These are phyloP conservation scores for Quercus gilva DNA, from an alignment of 306 rosid genomes.

Conservation along the genomic window DNA sequence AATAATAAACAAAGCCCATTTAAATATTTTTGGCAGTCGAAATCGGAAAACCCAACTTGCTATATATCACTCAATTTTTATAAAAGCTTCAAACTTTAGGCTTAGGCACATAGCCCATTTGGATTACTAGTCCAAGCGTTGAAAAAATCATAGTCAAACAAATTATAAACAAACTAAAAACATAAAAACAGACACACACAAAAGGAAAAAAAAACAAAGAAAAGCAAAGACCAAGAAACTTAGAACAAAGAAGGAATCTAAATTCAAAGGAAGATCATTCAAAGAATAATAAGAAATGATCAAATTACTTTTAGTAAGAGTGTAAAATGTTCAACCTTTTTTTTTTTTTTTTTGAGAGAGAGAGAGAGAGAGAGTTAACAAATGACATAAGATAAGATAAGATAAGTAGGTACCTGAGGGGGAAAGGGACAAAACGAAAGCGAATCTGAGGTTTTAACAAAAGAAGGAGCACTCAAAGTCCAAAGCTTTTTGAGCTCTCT, in stretches of 20 bases:
- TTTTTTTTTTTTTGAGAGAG: conserved; percentile 27
- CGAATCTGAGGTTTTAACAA: conserved; percentile 45
- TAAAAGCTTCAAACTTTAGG: conserved; percentile 4
- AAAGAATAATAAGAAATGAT: conserved; percentile 9
- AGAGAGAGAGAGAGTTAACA: conserved; percentile 37
- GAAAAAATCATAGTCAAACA: conserved; percentile 61
- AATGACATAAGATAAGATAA: no score
- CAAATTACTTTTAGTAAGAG: conserved; percentile 10
- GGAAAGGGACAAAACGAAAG: conserved; percentile 52
- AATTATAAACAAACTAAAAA: conserved; percentile 13
- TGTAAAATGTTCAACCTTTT: conserved; percentile 18
- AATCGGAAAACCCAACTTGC: conserved; percentile 29
- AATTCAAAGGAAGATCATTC: conserved; percentile 26
- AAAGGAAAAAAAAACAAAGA: not conserved
- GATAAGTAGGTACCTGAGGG: conserved; percentile 41
- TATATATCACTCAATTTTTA: not conserved
- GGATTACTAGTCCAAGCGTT: conserved; percentile 27
- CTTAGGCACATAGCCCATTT: conserved; percentile 1
- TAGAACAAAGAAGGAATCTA: conserved; percentile 30
- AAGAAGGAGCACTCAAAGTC: conserved; percentile 30
- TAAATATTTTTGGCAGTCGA: conserved; percentile 33
- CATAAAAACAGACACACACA: no score
- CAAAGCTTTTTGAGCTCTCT: conserved; percentile 24
- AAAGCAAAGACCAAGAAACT: conserved; percentile 15
- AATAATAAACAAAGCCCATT: conserved; percentile 15